Evolutionary conservation across 202 grass and related monocot genomes (phyloP), one percentile per base, ranked within the genome.

Genomic region (Digitaria exilis): DNA sequence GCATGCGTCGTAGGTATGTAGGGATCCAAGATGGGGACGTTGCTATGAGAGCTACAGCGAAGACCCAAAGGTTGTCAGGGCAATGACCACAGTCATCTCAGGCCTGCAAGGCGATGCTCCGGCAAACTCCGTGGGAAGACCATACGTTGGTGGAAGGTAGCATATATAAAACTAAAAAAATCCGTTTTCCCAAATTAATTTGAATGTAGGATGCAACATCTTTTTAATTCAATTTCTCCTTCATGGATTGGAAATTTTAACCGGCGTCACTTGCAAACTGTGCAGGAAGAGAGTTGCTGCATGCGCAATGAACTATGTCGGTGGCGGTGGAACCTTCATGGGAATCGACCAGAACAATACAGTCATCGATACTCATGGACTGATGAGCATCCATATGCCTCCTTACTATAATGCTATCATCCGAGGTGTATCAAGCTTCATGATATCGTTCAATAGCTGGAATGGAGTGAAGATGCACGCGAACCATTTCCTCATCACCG

Each of bases 21-120:
- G 95, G 85, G 95, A 97, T 85, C 92, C 92, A 49, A 92, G 95
- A 86, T 97, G 95, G 95, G 95, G 95, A 24, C 90, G 95, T 15
- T 97, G 95, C 82, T 97, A 94, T 0, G 90, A 97, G 79, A 97
- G 95, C 81, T 97, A 94, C 28, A 97, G 95, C 0, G 92, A 97
- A 72, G 90, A 97, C 34, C 90, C 90, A 70, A 88, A 74, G 78
- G 80, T 94, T 69, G 95, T 97, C 19, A 90, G 94, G 59, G 69
- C 89, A 26, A 65, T 97, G 82, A 94, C 92, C 56, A 60, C 89
- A 64, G 74, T 97, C 11, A 94, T 97, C 65, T 87, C 86, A 80
- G 95, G 95, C 13, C 87, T 94, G 75, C 92, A 97, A 88, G 92
- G 91, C 1, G 88, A 97, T 34, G 86, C 31, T 81, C 91, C 94